Base-by-base conservation (phyloP, 2,329 filamentous ascomycete genomes). In the Microcera coccophila region DNA sequence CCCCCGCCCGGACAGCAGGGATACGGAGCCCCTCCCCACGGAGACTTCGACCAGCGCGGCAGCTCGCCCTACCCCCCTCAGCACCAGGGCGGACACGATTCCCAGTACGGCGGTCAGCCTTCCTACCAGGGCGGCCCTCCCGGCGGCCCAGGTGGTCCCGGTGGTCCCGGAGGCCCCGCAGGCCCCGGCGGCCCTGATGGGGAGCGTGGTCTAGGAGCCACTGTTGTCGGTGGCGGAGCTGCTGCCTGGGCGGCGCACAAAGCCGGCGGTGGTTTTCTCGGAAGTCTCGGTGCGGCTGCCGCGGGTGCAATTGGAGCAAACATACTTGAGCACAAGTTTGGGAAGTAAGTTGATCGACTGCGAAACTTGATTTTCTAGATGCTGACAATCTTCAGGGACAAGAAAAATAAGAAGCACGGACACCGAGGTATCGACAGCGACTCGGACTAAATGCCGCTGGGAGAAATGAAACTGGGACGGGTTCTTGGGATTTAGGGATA, bases 261-360 rank as follows among this genome's bases (percentile, higher is more conserved):
- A 50, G 62, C 75, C 16, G 78, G 76, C 11, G 73, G 73, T 20
- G 76, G 77, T 15, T 48, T 71, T 26, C 56, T 80, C 19, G 72
- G 73, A 17, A 76, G 73, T 3, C 55, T 78, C 2, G 74, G 70
- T 7, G 75, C 74, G 10, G 67, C 72, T 0, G 66, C 75, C 1
- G 72, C 69, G 14, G 78, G 77, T 24, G 75, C 76, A 1, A 67
- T 80, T n/a, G 74, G 71, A 4, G 78, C 77, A 2, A 79, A 79
- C 45, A 52, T 73, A 28, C 47, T 78, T 5, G 73, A 74, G 61
- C 59, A 73, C 57, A 65, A 62, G 48, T 53, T 68, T 39, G 66
- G 66, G 55, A 57, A 58, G 61, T 48, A 29, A 45, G 45, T 21
- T 3, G 33, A 19, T 26, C 28, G 9, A 9, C 15, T 19, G 4